These are phyloP conservation scores for Ascochyta fabae DNA, from an alignment of 2,329 filamentous ascomycete genomes.

Conservation along the genomic window DNA sequence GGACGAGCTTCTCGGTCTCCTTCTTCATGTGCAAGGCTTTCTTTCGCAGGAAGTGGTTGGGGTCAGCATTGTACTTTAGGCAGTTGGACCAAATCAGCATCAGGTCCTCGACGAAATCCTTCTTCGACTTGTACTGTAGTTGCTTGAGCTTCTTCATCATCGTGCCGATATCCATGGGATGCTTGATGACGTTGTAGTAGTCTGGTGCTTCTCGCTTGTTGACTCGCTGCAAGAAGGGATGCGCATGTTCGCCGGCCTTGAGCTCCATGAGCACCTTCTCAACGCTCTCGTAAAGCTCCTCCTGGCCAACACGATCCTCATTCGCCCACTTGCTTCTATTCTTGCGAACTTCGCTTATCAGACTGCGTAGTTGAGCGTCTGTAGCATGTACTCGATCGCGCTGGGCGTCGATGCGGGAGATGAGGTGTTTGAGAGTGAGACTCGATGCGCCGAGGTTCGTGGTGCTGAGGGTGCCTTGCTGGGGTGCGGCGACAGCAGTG, in stretches of 20 bases:
- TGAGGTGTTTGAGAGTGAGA: slow-evolving; percentile 94
- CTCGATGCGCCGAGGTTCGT: slow-evolving; percentile 96
- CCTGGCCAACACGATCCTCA: slow-evolving; percentile 95
- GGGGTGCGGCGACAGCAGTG: slow-evolving; percentile 59
- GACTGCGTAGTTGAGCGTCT: slow-evolving; percentile 85
- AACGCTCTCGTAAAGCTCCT: slow-evolving; percentile 94
- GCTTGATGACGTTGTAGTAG: slow-evolving; percentile 92
- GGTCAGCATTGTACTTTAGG: slow-evolving; percentile 91
- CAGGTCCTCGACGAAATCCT: slow-evolving; percentile 91
- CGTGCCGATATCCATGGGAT: slow-evolving; percentile 94
- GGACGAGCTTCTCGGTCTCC: slow-evolving; percentile 95
- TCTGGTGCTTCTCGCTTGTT: slow-evolving; percentile 97
- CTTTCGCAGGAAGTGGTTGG: slow-evolving; percentile 83
- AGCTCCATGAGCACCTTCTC: slow-evolving; percentile 97
- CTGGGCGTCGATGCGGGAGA: slow-evolving; percentile 92
- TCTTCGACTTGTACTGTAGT: slow-evolving; percentile 68
- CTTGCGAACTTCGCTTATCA: slow-evolving; percentile 98
- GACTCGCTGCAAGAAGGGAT: slow-evolving; percentile 91
- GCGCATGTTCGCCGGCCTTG: slow-evolving; percentile 96
- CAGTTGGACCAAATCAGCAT: slow-evolving; percentile 98
- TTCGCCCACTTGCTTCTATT: slow-evolving; percentile 99
- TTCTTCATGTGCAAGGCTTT: slow-evolving; percentile 97
- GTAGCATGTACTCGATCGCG: slow-evolving; percentile 88
- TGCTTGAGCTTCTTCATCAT: slow-evolving; percentile 98
- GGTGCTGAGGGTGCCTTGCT: slow-evolving; percentile 88